A percentile compares a stretch with the other conserved stretches of the same genome.
These are phyloP conservation scores for Blastomyces emzantsi DNA, from an alignment of 2,329 filamentous ascomycete species.

Conservation along the genomic window DNA sequence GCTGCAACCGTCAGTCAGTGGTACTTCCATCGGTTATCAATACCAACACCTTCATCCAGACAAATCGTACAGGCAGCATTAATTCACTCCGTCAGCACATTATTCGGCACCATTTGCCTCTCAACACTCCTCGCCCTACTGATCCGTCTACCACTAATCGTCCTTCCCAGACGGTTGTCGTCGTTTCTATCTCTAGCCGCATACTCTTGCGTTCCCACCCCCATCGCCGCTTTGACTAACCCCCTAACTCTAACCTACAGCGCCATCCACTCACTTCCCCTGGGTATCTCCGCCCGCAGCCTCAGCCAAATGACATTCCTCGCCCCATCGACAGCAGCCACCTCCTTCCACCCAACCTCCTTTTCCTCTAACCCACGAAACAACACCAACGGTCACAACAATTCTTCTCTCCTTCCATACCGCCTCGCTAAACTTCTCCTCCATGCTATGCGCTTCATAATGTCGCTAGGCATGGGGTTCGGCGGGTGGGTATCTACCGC, in stretches of 20 bases:
- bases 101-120: slow-evolving; percentile 87
- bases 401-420: slow-evolving; percentile 65
- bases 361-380: slow-evolving; percentile 38
- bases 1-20: slow-evolving; percentile 95
- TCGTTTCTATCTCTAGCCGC: slow-evolving; percentile 60
- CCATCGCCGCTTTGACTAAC: slow-evolving; percentile 78
- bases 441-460: slow-evolving; percentile 82
- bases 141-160: slow-evolving; percentile 72
- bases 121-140: slow-evolving; percentile 73
- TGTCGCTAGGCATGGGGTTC: slow-evolving; percentile 82
- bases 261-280: slow-evolving; percentile 81
- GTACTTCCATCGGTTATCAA: slow-evolving; percentile 91
- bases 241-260: slow-evolving; percentile 87
- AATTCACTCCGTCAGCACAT: slow-evolving; percentile 69
- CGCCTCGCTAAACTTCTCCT: slow-evolving; percentile 84
- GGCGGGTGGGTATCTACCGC: slow-evolving; percentile 96
- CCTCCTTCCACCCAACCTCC: slow-evolving; percentile 45
- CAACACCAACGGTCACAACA: slow-evolving; percentile 27
- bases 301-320: slow-evolving; percentile 77
- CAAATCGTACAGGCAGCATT: slow-evolving; percentile 79
- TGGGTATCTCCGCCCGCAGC: slow-evolving; percentile 67
- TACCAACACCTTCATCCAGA: slow-evolving; percentile 65
- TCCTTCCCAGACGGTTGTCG: slow-evolving; percentile 69
- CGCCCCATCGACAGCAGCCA: slow-evolving; percentile 59
- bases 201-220: slow-evolving; percentile 74